These are phyloP conservation scores for Ceratocystis cacaofunesta DNA, from an alignment of 2,329 filamentous ascomycete genomes.

Conservation along the genomic window DNA sequence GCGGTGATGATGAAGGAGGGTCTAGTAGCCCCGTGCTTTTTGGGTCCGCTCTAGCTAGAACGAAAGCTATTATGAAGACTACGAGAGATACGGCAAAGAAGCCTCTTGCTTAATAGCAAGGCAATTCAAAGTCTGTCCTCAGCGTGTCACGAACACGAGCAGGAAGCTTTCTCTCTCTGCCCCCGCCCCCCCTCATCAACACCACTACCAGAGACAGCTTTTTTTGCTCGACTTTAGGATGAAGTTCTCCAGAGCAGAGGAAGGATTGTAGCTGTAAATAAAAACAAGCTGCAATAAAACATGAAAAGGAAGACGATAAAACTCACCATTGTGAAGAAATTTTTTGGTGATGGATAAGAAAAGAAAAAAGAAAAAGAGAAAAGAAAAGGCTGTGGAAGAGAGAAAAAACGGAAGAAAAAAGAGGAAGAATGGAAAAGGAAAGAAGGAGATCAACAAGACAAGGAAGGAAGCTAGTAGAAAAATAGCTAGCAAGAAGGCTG, in stretches of 20 bases:
- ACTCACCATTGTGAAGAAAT: slow-evolving; percentile 17
- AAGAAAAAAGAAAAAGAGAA: slow-evolving; percentile 13
- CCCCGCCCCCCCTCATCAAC: too few relatives aligned
- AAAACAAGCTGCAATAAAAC: not conserved
- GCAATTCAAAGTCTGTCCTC: too few relatives aligned
- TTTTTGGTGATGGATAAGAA: slow-evolving; percentile 10
- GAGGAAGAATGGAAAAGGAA: slow-evolving; percentile 19
- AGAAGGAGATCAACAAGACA: slow-evolving; percentile 18
- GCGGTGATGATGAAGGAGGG: not conserved
- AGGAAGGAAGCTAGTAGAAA: slow-evolving; percentile 21
- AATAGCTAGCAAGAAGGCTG: slow-evolving; percentile 16
- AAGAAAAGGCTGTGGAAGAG: not conserved
- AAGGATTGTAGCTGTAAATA: not conserved
- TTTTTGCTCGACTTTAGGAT: not conserved
- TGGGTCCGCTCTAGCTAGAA: not conserved
- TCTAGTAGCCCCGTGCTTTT: not conserved
- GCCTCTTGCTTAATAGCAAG: too few relatives aligned
- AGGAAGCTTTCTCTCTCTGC: too few relatives aligned
- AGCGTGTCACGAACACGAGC: too few relatives aligned
- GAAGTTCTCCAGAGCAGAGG: slow-evolving; percentile 5
- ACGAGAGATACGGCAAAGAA: not conserved
- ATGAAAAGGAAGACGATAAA: not conserved
- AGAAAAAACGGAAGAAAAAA: slow-evolving; percentile 17
- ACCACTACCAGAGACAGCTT: not conserved
- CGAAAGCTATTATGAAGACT: not conserved